A percentile compares a stretch with the other conserved stretches of the same genome.
phyloP scores from a whole-genome alignment of 169 alveolate genomes.

The Ichthyophthirius multifiliis region DNA sequence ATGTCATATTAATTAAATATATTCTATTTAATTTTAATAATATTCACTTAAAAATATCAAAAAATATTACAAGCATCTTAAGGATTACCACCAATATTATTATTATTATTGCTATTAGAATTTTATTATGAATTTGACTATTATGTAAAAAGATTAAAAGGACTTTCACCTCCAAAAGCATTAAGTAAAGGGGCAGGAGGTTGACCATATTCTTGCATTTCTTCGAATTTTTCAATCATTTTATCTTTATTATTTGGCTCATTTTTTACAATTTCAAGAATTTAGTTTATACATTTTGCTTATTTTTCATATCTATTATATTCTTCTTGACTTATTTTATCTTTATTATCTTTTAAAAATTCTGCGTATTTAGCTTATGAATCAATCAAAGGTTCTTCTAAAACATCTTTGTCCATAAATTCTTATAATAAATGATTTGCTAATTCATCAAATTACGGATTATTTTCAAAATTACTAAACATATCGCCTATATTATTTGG shows the following conservation, averaged over 20 bases:
- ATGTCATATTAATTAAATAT: no score
- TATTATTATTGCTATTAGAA: neutral
- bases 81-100: neutral
- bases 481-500: constrained; percentile 3
- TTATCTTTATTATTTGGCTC: constrained; percentile 11
- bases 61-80: neutral
- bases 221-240: constrained; percentile 22
- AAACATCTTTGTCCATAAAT: constrained; percentile 22
- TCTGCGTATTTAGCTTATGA: neutral
- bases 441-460: neutral
- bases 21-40: no score
- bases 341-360: constrained; percentile 6
- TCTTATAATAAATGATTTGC: constrained; percentile 7
- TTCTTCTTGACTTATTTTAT: neutral
- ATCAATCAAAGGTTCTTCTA: constrained; percentile 9
- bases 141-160: neutral
- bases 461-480: constrained; percentile 12
- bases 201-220: constrained; percentile 14
- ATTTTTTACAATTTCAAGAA: neutral
- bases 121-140: neutral
- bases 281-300: neutral
- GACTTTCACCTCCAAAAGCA: constrained; percentile 1
- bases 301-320: neutral
- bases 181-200: neutral
- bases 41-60: no score